Base-by-base conservation (phyloP, 768 basidiomycete genomes). In the Imleria badia region DNA sequence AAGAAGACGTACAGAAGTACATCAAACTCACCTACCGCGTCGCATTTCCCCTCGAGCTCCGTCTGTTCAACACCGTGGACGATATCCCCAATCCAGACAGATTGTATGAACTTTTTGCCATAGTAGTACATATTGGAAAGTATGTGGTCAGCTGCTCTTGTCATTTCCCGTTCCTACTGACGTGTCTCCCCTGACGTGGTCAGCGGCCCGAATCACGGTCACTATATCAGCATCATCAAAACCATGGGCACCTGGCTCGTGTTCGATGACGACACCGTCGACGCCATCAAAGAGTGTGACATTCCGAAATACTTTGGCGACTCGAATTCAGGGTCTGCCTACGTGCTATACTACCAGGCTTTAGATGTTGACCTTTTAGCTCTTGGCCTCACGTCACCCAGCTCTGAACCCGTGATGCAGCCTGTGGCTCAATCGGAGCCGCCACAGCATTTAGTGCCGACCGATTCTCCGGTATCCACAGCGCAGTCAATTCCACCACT, bases 71-170 rank as follows among this genome's bases (percentile, higher is more conserved):
- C 70, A 98, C 97, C 40, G 87, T 94, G 47, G 97, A 99, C 71
- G 93, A 95, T 62, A 83, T 88, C 44, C 84, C 87, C 48, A 84
- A 98, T 68, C 91, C 94, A 0, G 97, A 99, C 70, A 79, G 95
- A 50, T 70, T 98, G 56, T 99, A 97, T 74, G 86, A 91, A 69
- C 81, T 99, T 26, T 98, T 95, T 69, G 94, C 92, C 14, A 92
- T 98, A 54, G 95, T 99, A 33, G 93, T 99, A n/a, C 97, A 99
- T 73, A 95, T 99, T 60, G 97, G 97, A 81, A 90, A 84, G 95
- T 96, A 72, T 67, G 92, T 85, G n/a, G 29, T 68, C 60, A 47
- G 51, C 56, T 60, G 33, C 40, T 30, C 51, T 38, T 50, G 31
- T 54, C 29, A 33, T 49, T 43, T 48, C 45, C 49, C 34, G 31